A percentile compares a stretch with the other conserved stretches of the same genome.
Evolutionary conservation across 768 basidiomycete genomes (phyloP).

Genomic region (Suillus decipiens): DNA sequence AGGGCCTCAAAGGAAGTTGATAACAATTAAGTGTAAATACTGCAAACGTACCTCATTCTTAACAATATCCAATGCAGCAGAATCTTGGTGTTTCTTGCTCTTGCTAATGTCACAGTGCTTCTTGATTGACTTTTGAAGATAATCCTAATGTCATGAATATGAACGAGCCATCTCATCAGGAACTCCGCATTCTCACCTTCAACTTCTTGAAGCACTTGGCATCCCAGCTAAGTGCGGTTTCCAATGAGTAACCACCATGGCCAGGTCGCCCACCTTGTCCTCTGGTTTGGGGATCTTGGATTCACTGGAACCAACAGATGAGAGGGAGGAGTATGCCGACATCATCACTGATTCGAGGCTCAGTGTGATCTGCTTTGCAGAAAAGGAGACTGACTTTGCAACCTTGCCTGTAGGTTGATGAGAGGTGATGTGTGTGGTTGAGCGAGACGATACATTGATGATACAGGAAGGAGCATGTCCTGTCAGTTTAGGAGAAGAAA

Average conservation of each 20-base stretch:
- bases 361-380: neutral
- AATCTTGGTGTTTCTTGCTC: neutral
- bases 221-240: conserved; percentile 9
- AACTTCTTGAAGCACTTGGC: neutral
- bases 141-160: too few relatives aligned
- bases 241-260: conserved; percentile 14
- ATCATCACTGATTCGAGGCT: too few relatives aligned
- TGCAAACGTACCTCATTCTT: too few relatives aligned
- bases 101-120: neutral
- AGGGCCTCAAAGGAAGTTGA: too few relatives aligned
- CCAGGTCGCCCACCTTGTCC: conserved; percentile 13
- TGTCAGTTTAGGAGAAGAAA: neutral
- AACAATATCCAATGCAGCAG: too few relatives aligned
- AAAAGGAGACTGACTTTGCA: neutral
- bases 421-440: neutral
- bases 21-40: too few relatives aligned
- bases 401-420: neutral
- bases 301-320: neutral
- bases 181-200: too few relatives aligned
- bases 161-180: too few relatives aligned
- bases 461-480: too few relatives aligned
- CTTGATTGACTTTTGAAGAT: neutral
- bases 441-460: too few relatives aligned
- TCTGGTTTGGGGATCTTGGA: conserved; percentile 14
- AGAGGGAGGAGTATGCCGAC: neutral